Evolutionary conservation across 1,284 basidiomycete species (phyloP), one percentile per base, ranked within the genome.

Genomic region (Austroboletus niveus): DNA sequence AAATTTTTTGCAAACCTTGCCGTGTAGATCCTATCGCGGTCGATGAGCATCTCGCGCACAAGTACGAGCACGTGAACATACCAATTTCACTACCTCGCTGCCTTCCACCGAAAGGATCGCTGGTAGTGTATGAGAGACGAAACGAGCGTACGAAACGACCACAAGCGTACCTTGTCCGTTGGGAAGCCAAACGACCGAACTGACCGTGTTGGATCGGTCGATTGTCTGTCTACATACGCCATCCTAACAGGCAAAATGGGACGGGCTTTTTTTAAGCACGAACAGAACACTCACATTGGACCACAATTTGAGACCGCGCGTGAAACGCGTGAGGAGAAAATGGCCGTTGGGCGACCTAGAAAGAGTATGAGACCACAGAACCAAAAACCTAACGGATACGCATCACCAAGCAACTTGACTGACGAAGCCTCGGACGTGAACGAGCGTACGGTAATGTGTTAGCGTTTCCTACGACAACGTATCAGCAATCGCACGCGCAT

Each of bases 351-450:
- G 85, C 5, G 87, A 87, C 85, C 84, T 53, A 39, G 20, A 24
- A 17, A 22, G 22, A 20, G 35, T 11, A 38, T 38, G 10, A 53
- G 15, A 14, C 24, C 9, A 38, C 34, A 8, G 6, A 10, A 20
- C 8, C 30, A 5, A 7, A 9, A 39, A 42, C 22, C 22, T 24
- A 24, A 24, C 22, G 5, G 5, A 24, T 24, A 4, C 22, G 22
- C 22, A 24, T 55, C 54, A 84, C 88, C 88, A 91, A 35, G 87
- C 86, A 8, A 90, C 87, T 68, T 90, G 88, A 46, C 83, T 80
- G 35, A 89, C 83, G 58, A 90, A 89, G 15, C 87, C 86, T 58
- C 81, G 78, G 6, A 86, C 75, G 56, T 90, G 87, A 1, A 83
- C 83, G n/a, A 90, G 77, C 17, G 81, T 76, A 45, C 84, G 80